Evolutionary conservation across 169 alveolate genomes (phyloP).

Genomic region (Miamiensis avidus): DNA sequence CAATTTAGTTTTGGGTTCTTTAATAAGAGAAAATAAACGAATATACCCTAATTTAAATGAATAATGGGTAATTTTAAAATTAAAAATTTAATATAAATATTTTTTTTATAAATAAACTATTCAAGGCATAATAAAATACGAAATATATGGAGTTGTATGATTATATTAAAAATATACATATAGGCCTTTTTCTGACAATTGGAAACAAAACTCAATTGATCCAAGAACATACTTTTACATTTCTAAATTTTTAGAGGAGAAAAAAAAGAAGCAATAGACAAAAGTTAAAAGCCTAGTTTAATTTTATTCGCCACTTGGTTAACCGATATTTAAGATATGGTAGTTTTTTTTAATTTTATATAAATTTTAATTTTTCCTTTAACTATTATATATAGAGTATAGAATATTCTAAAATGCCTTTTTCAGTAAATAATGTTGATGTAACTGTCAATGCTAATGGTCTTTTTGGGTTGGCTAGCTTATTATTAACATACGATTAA

Average conservation of each 20-base stretch:
- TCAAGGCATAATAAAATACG: too few species aligned
- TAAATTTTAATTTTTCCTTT: too few species aligned
- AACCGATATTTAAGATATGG: not conserved
- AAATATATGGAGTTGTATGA: too few species aligned
- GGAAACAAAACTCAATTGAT: not conserved
- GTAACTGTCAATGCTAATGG: constrained; percentile 9
- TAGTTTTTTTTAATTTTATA: too few species aligned
- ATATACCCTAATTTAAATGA: not conserved
- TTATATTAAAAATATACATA: too few species aligned
- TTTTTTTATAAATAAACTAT: too few species aligned
- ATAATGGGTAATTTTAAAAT: constrained; percentile 2
- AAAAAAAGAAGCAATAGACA: not conserved
- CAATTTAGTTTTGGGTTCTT: not conserved
- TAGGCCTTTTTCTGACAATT: too few species aligned
- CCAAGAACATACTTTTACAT: constrained; percentile 10
- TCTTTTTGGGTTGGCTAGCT: constrained; percentile 6
- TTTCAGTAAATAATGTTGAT: constrained; percentile 3
- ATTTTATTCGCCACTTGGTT: constrained; percentile 9
- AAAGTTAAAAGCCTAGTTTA: not conserved
- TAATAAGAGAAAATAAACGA: not conserved
- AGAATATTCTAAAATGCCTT: not conserved
- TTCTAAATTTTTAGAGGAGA: not conserved
- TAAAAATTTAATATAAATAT: too few species aligned
- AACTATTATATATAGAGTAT: too few species aligned
- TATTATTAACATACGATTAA: not conserved